Conservation (phyloP, 2,329 filamentous ascomycete genomes). For the Bipolaris zeicola region DNA sequence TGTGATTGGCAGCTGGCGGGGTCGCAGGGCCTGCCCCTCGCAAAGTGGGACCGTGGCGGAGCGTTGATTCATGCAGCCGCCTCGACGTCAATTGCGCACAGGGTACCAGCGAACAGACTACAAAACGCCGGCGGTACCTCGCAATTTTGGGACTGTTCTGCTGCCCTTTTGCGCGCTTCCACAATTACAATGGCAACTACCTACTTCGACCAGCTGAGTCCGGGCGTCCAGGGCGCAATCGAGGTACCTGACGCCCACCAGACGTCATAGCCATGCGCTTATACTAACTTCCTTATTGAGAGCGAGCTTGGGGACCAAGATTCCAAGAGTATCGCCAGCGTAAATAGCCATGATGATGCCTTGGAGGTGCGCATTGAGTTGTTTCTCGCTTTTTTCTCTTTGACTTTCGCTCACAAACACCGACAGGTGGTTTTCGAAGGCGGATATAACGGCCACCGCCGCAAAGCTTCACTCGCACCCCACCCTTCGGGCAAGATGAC, state of each 20-base stretch:
- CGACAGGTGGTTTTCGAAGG: constrained; percentile 62
- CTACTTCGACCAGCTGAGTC: constrained; percentile 27
- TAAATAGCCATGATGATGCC: constrained; percentile 47
- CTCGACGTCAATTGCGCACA: constrained; percentile 2
- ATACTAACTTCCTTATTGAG: constrained; percentile 47
- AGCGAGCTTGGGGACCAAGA: constrained; percentile 35
- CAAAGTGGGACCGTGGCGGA: constrained; percentile 12
- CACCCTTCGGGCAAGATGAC: constrained; percentile 31
- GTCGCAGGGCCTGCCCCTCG: constrained; percentile 23
- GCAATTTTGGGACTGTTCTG: constrained; percentile 5
- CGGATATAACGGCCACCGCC: constrained; percentile 56
- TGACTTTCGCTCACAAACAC: constrained; percentile 8
- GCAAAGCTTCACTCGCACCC: constrained; percentile 64
- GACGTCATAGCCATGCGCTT: constrained; percentile 27
- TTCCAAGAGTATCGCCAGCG: constrained; percentile 33
- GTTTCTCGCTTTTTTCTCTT: background rate
- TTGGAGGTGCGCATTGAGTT: constrained; percentile 46
- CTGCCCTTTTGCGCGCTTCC: background rate
- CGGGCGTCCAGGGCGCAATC: constrained; percentile 22
- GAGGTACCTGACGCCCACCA: constrained; percentile 32
- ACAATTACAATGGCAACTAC: constrained; percentile 34
- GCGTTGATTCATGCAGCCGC: constrained; percentile 15
- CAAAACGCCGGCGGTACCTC: constrained; percentile 7
- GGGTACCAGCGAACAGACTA: constrained; percentile 8
- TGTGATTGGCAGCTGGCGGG: constrained; percentile 34